A percentile compares a stretch with the other conserved stretches of the same genome.
Conservation (phyloP, 1,284 basidiomycete genomes). For the Megacollybia platyphylla region DNA sequence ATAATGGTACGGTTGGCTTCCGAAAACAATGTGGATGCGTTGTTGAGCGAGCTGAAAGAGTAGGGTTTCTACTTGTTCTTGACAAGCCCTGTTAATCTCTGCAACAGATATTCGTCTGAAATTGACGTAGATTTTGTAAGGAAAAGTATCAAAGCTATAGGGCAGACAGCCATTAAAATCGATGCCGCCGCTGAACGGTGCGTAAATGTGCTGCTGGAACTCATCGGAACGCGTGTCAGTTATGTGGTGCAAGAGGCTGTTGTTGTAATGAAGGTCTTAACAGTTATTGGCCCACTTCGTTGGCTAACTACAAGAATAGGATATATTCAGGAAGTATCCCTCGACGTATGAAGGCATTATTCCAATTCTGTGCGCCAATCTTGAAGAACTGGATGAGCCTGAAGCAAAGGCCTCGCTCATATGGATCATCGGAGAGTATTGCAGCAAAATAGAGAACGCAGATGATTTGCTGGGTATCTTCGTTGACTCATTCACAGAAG, state of each 20-base stretch:
- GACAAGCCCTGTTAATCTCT: background rate
- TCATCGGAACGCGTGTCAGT: conserved; percentile 87
- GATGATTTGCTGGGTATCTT: conserved; percentile 87
- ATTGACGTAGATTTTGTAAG: conserved; percentile 98
- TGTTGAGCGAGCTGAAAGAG: conserved; percentile 94
- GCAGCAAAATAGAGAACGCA: conserved; percentile 93
- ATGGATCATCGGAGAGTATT: conserved; percentile 98
- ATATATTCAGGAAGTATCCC: conserved; percentile 98
- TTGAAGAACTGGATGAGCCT: conserved; percentile 95
- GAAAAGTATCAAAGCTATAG: conserved; percentile 89
- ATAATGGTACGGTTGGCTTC: conserved; percentile 94
- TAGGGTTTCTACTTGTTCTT: conserved; percentile 20
- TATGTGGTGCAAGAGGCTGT: conserved; percentile 98
- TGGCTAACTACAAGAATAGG: conserved; percentile 29
- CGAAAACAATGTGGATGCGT: conserved; percentile 88
- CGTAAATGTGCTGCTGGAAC: conserved; percentile 83
- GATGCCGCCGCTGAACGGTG: conserved; percentile 88
- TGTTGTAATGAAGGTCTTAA: conserved; percentile 86
- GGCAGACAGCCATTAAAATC: conserved; percentile 94
- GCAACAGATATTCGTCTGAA: conserved; percentile 79
- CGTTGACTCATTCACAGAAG: conserved; percentile 87
- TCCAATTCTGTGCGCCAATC: conserved; percentile 85
- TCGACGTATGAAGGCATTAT: conserved; percentile 95
- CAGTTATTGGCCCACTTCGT: background rate
- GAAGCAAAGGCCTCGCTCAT: conserved; percentile 97